Evolutionary conservation across 331 rosid species (phyloP).

Genomic region (Quercus lobata): DNA sequence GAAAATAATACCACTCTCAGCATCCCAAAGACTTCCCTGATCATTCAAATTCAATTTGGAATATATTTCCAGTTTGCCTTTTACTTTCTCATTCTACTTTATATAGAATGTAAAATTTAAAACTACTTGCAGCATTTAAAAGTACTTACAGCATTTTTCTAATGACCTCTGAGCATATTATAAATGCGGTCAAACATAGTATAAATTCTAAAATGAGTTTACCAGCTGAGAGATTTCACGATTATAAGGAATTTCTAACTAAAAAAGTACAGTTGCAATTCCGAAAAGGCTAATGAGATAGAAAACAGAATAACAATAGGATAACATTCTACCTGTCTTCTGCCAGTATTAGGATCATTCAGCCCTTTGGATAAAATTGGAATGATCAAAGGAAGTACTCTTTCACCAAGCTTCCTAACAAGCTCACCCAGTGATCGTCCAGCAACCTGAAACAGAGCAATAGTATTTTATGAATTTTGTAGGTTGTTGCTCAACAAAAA

Average conservation of each 20-base stretch:
- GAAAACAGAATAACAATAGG: constrained; percentile 1
- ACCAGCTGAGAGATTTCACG: not conserved
- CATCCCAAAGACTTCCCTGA: not conserved
- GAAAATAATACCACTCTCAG: too few relatives aligned
- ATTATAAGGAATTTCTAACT: not conserved
- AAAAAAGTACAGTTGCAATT: not conserved
- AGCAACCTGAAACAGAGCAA: constrained; percentile 64
- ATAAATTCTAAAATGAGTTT: not conserved
- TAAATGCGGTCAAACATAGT: not conserved
- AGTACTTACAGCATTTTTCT: not conserved
- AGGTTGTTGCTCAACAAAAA: not conserved
- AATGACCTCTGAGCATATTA: not conserved
- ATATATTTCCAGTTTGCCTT: not conserved
- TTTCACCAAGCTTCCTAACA: constrained; percentile 97
- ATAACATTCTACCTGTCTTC: constrained; percentile 72
- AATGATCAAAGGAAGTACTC: constrained; percentile 91
- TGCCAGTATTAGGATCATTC: constrained; percentile 61
- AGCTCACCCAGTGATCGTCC: constrained; percentile 97
- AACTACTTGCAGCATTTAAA: too few relatives aligned
- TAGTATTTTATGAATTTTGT: not conserved
- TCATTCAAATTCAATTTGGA: not conserved
- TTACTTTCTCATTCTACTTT: too few relatives aligned
- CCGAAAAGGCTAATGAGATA: not conserved
- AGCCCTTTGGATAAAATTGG: constrained; percentile 92
- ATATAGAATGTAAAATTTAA: too few relatives aligned